A percentile compares a stretch with the other conserved stretches of the same genome.
phyloP scores from a whole-genome alignment of 148 eudicot species.

The Chenopodium suecicum region DNA sequence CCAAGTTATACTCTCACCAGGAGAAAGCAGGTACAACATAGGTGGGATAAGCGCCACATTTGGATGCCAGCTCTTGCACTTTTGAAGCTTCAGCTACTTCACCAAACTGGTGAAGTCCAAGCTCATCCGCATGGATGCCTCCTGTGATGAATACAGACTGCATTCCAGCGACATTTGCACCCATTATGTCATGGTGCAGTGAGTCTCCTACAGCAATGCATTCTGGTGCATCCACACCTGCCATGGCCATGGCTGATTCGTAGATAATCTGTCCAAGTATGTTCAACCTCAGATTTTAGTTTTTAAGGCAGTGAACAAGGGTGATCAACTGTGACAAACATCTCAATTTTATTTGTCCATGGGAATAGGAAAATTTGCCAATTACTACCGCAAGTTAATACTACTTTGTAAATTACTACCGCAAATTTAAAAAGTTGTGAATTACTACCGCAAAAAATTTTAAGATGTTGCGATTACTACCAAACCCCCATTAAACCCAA shows the following conservation, averaged over 20 bases:
- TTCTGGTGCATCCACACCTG: conserved; percentile 66
- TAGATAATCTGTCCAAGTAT: conserved; percentile 58
- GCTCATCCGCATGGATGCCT: conserved; percentile 86
- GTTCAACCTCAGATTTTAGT: not conserved
- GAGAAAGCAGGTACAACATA: conserved; percentile 68
- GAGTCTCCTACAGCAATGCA: conserved; percentile 96
- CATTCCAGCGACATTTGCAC: conserved; percentile 77
- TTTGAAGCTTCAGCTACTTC: conserved; percentile 53
- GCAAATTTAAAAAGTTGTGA: too few species aligned
- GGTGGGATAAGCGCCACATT: conserved; percentile 60
- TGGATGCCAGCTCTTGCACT: conserved; percentile 57
- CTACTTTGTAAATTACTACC: too few species aligned
- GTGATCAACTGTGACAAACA: not conserved
- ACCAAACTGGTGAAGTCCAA: conserved; percentile 60
- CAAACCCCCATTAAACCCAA: too few species aligned
- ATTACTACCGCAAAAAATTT: too few species aligned
- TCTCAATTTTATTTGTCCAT: not conserved
- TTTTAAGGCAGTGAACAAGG: not conserved
- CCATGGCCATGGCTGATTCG: conserved; percentile 73
- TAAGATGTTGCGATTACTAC: too few species aligned
- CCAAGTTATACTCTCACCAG: conserved; percentile 39
- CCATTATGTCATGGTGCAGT: conserved; percentile 88
- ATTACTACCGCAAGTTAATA: too few species aligned
- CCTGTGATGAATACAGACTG: conserved; percentile 66
- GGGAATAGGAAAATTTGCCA: not conserved